Conservation (phyloP, 2,329 filamentous ascomycete species). For the Alternaria incomplexa region DNA sequence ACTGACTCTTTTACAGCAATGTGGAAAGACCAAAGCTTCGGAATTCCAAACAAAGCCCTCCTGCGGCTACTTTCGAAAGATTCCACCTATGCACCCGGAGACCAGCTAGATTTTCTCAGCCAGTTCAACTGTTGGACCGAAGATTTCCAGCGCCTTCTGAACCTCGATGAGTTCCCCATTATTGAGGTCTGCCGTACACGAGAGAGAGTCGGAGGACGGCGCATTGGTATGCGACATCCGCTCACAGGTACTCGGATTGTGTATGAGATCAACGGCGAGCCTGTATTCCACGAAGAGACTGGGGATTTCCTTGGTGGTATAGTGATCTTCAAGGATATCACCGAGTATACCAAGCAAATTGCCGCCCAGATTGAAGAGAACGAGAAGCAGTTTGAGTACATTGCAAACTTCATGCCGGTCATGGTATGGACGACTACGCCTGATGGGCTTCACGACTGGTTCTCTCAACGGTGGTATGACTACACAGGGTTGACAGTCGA, state of each 20-base stretch:
- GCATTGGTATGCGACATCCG: constrained; percentile 66
- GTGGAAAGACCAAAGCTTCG: constrained; percentile 80
- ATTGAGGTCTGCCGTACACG: constrained; percentile 67
- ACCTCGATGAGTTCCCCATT: constrained; percentile 70
- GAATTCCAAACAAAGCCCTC: constrained; percentile 73
- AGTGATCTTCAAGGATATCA: constrained; percentile 75
- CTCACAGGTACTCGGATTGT: constrained; percentile 60
- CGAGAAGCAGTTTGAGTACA: constrained; percentile 75
- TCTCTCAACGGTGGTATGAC: constrained; percentile 78
- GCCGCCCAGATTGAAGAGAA: constrained; percentile 72
- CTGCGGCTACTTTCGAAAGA: constrained; percentile 51
- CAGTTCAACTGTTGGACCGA: constrained; percentile 69
- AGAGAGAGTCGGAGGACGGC: constrained; percentile 63
- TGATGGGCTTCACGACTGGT: constrained; percentile 73
- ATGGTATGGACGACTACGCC: constrained; percentile 75
- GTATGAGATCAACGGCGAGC: constrained; percentile 71
- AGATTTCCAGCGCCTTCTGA: constrained; percentile 67
- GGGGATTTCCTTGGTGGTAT: constrained; percentile 77
- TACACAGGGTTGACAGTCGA: constrained; percentile 71
- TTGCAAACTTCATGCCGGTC: constrained; percentile 68
- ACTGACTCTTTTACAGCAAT: constrained; percentile 56
- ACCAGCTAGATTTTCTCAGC: constrained; percentile 60
- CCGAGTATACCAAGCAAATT: constrained; percentile 71
- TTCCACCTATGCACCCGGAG: constrained; percentile 41
- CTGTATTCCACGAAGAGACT: constrained; percentile 68